These are phyloP conservation scores for Corymbia citriodora DNA, from an alignment of 441 rosid genomes.

Conservation along the genomic window DNA sequence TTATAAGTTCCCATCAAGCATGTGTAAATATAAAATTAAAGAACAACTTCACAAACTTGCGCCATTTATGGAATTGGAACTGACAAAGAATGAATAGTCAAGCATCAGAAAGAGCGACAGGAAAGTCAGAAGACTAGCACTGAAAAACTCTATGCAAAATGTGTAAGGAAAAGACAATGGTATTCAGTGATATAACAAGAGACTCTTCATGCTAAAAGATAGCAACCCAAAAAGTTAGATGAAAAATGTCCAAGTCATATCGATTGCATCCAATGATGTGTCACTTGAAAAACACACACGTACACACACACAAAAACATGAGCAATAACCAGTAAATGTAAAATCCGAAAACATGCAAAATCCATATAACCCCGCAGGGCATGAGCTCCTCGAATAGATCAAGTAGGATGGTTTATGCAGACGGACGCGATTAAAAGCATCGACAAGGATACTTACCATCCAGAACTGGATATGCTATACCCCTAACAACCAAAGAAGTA, in stretches of 20 bases:
- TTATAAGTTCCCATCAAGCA: background rate
- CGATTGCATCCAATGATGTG: background rate
- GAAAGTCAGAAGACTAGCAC: background rate
- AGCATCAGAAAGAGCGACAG: background rate
- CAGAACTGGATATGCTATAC: background rate
- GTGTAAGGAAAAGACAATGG: background rate
- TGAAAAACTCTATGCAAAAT: background rate
- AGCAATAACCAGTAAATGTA: background rate
- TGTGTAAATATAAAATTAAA: background rate
- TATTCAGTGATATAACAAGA: background rate
- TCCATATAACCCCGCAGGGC: background rate
- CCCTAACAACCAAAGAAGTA: background rate
- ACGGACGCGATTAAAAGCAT: background rate
- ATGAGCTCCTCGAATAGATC: background rate
- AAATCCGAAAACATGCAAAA: background rate
- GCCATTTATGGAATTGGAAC: background rate
- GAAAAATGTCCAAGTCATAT: background rate
- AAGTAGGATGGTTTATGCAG: background rate
- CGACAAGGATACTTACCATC: background rate
- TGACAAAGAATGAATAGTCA: background rate
- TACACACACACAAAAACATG: background rate
- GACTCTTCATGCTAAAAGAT: background rate
- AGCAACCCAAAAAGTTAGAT: background rate
- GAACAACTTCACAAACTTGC: background rate
- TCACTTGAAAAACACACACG: background rate